phyloP scores from a whole-genome alignment of 495 filamentous ascomycete genomes.

The Podospora conica region DNA sequence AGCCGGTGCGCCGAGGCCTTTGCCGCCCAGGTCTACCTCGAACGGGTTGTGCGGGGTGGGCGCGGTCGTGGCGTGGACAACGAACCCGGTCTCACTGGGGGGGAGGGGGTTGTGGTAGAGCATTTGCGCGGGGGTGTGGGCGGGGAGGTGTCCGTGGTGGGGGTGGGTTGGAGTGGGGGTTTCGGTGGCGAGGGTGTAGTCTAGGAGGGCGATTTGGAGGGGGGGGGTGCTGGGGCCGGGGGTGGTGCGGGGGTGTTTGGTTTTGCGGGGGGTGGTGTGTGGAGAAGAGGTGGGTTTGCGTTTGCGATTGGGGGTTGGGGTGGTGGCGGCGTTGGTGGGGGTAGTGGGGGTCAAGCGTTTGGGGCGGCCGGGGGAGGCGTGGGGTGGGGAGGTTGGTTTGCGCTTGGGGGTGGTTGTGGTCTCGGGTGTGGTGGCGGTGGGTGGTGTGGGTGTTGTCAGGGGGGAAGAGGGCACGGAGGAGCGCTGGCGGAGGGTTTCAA shows the following conservation, averaged over 20 bases:
- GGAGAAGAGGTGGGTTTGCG: neutral
- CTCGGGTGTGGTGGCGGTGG: no score
- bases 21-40: neutral
- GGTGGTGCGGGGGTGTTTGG: neutral
- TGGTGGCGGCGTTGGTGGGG: neutral
- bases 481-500: neutral
- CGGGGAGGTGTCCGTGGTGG: neutral
- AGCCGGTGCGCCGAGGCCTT: no score
- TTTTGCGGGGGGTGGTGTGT: neutral
- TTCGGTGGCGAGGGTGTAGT: no score
- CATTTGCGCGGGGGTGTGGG: no score
- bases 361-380: no score
- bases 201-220: neutral
- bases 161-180: neutral
- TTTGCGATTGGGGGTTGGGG: neutral
- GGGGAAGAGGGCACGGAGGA: neutral
- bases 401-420: no score
- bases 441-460: neutral
- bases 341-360: no score
- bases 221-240: neutral
- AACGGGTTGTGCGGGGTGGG: no score
- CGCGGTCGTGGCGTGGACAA: no score
- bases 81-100: no score
- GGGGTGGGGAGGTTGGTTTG: no score
- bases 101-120: no score